Evolutionary conservation across 1,139 yeast species (phyloP).

Genomic region (Schizosaccharomyces versatilis): DNA sequence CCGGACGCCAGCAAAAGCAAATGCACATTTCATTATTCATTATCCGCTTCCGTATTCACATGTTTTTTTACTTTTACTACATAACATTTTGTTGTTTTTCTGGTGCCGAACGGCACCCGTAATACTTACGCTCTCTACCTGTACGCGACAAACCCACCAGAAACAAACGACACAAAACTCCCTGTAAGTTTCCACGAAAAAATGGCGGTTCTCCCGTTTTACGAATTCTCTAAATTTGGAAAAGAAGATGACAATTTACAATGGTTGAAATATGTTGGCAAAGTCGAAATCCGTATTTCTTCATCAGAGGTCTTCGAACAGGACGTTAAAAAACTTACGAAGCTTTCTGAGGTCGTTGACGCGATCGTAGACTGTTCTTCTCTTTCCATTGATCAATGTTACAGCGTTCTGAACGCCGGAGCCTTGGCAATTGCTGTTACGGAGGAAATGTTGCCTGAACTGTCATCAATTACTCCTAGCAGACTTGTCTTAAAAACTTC

Average conservation of each 20-base stretch:
- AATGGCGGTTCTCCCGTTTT: slow-evolving; percentile 1
- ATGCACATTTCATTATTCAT: too few relatives aligned
- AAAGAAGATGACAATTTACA: neutral
- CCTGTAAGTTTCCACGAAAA: neutral
- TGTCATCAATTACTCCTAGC: neutral
- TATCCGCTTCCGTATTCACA: too few relatives aligned
- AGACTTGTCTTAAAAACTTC: neutral
- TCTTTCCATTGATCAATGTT: neutral
- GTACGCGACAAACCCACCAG: too few relatives aligned
- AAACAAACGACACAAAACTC: too few relatives aligned
- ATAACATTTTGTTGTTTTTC: too few relatives aligned
- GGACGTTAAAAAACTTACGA: neutral
- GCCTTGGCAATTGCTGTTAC: neutral
- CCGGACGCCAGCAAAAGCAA: too few relatives aligned
- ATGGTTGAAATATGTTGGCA: neutral
- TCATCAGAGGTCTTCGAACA: neutral
- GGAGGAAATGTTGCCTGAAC: neutral
- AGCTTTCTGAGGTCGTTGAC: neutral
- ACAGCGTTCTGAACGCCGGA: neutral
- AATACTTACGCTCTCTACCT: too few relatives aligned
- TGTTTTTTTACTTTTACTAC: too few relatives aligned
- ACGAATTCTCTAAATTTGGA: neutral
- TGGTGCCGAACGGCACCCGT: too few relatives aligned
- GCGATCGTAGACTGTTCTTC: neutral
- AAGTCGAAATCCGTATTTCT: neutral